Percentiles rank a stretch among this genome's conserved stretches.
These are phyloP conservation scores for Apiospora arundinis DNA, from an alignment of 2,329 filamentous ascomycete species.

Conservation along the genomic window DNA sequence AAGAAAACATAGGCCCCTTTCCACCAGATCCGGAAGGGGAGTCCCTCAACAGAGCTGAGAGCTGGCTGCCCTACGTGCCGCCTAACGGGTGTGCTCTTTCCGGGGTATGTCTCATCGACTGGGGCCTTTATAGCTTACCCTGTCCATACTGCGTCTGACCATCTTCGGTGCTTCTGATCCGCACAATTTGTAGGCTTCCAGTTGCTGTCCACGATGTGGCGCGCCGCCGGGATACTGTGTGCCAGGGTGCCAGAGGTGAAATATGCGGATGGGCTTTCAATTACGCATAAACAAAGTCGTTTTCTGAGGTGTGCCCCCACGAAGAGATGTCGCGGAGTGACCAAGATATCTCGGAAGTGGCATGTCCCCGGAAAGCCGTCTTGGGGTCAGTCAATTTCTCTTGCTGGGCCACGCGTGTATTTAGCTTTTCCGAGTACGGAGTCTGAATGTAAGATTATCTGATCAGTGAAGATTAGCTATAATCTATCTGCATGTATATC, in stretches of 20 bases:
- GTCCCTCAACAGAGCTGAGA: not conserved
- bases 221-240: not conserved
- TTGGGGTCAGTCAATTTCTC: too few relatives aligned
- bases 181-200: not conserved
- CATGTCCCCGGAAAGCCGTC: too few relatives aligned
- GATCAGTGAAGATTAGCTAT: too few relatives aligned
- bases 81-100: not conserved
- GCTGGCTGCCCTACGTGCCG: not conserved
- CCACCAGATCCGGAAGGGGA: not conserved
- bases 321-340: too few relatives aligned
- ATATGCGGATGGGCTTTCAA: fast-evolving
- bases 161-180: not conserved
- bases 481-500: too few relatives aligned
- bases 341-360: too few relatives aligned
- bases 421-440: too few relatives aligned
- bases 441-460: too few relatives aligned
- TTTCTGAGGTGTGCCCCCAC: too few relatives aligned
- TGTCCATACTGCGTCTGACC: not conserved
- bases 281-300: too few relatives aligned
- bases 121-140: not conserved
- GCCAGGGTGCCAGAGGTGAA: not conserved
- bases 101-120: not conserved
- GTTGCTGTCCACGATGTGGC: not conserved
- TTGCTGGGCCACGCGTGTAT: too few relatives aligned
- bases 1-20: not conserved